Evolutionary conservation across 305 asterid genomes (phyloP).

Genomic region (Fraxinus paxiana): DNA sequence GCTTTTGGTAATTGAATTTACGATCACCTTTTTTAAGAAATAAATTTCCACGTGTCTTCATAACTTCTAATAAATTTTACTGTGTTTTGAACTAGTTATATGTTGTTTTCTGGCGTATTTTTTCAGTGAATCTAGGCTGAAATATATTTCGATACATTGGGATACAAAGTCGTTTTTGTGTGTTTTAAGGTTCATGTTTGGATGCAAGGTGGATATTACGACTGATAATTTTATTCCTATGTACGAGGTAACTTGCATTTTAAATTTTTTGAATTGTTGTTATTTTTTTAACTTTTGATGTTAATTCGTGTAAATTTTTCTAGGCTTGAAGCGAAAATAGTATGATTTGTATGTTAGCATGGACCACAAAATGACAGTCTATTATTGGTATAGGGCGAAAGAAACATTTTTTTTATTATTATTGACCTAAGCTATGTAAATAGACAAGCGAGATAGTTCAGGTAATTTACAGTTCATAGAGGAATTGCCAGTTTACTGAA

Average conservation of each 20-base stretch:
- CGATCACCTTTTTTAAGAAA: neutral
- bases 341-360: neutral
- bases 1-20: slow-evolving; percentile 47
- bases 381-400: neutral
- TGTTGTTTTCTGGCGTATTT: slow-evolving; percentile 14
- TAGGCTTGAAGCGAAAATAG: neutral
- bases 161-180: slow-evolving; percentile 49
- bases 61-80: neutral
- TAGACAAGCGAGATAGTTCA: slow-evolving; percentile 7
- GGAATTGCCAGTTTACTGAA: neutral
- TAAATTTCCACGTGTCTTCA: neutral
- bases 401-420: neutral
- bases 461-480: slow-evolving; percentile 3
- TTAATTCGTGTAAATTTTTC: neutral
- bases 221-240: slow-evolving; percentile 48
- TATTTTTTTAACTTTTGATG: neutral
- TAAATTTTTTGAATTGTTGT: neutral
- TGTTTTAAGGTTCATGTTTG: slow-evolving; percentile 51
- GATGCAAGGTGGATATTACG: slow-evolving; percentile 51
- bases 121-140: slow-evolving; percentile 57
- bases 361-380: neutral
- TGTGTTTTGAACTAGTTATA: slow-evolving; percentile 15
- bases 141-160: slow-evolving; percentile 52
- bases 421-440: slow-evolving; percentile 3
- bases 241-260: slow-evolving; percentile 48